Percentiles rank a stretch among this genome's conserved stretches.
phyloP scores from a whole-genome alignment of 2,329 filamentous ascomycete genomes.

The Arthrobotrys entomopaga region DNA sequence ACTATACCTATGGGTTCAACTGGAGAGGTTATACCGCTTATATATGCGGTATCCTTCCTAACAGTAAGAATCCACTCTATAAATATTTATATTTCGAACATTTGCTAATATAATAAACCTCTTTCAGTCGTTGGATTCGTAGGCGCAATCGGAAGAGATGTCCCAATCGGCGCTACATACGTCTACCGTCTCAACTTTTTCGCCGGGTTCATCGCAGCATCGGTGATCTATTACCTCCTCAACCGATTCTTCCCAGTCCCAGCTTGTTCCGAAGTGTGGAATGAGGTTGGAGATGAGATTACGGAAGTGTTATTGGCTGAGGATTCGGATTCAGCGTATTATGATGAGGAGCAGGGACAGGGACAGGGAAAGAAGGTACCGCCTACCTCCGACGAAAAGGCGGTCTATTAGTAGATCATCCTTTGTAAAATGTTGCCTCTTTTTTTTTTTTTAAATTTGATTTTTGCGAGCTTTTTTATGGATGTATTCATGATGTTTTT shows the following conservation, averaged over 20 bases:
- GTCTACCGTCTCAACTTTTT: constrained; percentile 95
- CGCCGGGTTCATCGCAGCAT: constrained; percentile 78
- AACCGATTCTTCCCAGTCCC: constrained; percentile 77
- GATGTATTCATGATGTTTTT: not conserved
- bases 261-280: constrained; percentile 78
- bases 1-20: constrained; percentile 76
- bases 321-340: constrained; percentile 54
- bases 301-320: constrained; percentile 59
- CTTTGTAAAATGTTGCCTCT: constrained; percentile 13
- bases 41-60: constrained; percentile 64
- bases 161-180: constrained; percentile 82
- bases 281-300: constrained; percentile 76
- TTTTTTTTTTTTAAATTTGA: constrained; percentile 1
- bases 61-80: constrained; percentile 16
- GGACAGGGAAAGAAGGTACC: constrained; percentile 49
- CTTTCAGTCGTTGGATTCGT: constrained; percentile 88
- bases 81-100: not conserved
- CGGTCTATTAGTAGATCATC: constrained; percentile 39
- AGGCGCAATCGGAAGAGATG: constrained; percentile 76
- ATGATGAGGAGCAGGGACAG: constrained; percentile 55
- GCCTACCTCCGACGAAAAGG: constrained; percentile 45
- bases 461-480: not conserved
- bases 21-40: constrained; percentile 88
- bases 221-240: constrained; percentile 74
- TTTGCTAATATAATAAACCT: constrained; percentile 74